These are phyloP conservation scores for Boletales sp. DNA, from an alignment of 768 basidiomycete species.

Conservation along the genomic window DNA sequence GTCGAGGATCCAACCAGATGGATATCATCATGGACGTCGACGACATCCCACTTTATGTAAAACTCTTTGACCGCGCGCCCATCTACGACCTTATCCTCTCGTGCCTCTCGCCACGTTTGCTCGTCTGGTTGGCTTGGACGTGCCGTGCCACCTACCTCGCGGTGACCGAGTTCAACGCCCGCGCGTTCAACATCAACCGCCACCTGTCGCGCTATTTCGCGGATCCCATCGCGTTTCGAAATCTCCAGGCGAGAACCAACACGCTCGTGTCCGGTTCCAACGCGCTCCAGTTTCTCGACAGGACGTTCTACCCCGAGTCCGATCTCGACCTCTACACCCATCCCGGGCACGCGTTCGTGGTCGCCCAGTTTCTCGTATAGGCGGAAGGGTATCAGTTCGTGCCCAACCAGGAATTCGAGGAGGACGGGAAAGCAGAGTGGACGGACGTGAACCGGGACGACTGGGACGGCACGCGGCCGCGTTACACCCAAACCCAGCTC, in stretches of 20 bases:
- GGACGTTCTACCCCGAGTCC: constrained; percentile 39
- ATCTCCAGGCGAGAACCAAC: constrained; percentile 39
- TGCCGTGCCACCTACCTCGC: constrained; percentile 16
- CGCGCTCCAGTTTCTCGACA: constrained; percentile 51
- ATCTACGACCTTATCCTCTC: constrained; percentile 21
- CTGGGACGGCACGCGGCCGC: constrained; percentile 20
- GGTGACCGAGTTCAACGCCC: constrained; percentile 17
- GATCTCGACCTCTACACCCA: constrained; percentile 53
- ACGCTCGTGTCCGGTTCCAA: constrained; percentile 51
- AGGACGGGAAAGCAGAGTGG: constrained; percentile 13
- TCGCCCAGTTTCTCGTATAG: constrained; percentile 35
- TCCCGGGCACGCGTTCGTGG: constrained; percentile 24
- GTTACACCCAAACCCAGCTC: background rate
- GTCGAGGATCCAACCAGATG: no score
- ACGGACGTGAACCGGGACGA: background rate
- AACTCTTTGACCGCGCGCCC: constrained; percentile 14
- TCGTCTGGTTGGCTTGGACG: constrained; percentile 20
- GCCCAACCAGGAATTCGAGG: constrained; percentile 12
- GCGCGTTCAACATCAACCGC: constrained; percentile 35
- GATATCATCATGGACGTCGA: no score
- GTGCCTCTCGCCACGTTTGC: constrained; percentile 21
- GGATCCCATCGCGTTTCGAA: constrained; percentile 38
- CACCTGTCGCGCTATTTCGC: constrained; percentile 37
- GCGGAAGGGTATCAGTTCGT: constrained; percentile 28
- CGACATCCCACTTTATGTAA: background rate